Evolutionary conservation across 208 protist species (phyloP), one percentile per base, ranked within the genome.

Genomic region (Porcisia hertigi): DNA sequence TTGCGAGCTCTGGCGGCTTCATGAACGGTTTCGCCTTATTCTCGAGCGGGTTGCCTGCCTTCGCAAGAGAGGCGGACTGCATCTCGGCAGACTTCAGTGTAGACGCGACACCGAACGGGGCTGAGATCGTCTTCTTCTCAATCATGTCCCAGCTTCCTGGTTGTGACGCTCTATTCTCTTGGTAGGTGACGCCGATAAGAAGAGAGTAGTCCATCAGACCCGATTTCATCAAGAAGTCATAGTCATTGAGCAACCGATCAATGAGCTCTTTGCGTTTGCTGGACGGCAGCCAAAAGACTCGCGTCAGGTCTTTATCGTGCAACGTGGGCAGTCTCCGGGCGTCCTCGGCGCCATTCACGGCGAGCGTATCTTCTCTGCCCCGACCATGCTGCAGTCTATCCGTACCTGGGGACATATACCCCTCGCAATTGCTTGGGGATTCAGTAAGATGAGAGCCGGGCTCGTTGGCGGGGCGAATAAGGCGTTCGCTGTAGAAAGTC

Each of bases 151-250:
- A 81, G 67, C 85, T 86, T 11, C 80, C 83, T 2, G 75, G 83
- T 49, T 77, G 83, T 3, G 85, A 86, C 14, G 73, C 54, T 64
- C 88, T 88, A n/a, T 71, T 81, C 52, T 93, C 82, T 36, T 92
- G 89, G 80, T 95, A 94, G 7, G 83, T 62, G 1, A 97, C 93
- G 69, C 90, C 93, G 64, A 97, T 93, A 47, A 97, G 85, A 30
- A 97, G 77, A 1, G 93, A 97, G 74, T 97, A 97, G 76, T 97
- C 93, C 93, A 97, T 97, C 49, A 95, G 64, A 14, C 86, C 84
- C 12, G 76, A 77, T 45, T 64, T 54, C 18, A 69, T 73, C 12
- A 95, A 72, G 69, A 92, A 95, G 34, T 81, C 65, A 71, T 92
- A 97, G 74, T 97, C 93, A 23, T 59, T 36, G 55, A 86, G 62